Evolutionary conservation across 164 flowering plant genomes (phyloP).

Genomic region (Kingdonia uniflora): DNA sequence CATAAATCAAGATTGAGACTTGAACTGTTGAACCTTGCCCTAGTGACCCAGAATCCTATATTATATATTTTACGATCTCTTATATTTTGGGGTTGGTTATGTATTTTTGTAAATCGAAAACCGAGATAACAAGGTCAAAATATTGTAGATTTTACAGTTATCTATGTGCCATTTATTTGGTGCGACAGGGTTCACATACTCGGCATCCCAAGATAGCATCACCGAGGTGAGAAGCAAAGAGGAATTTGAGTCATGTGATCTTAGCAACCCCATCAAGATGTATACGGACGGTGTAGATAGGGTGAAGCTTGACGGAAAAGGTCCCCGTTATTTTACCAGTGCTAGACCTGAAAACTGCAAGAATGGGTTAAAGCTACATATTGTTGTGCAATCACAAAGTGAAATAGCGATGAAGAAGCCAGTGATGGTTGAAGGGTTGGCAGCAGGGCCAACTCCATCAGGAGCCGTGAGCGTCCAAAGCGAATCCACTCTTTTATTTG

Average conservation of each 20-base stretch:
- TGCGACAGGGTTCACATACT: conserved; percentile 64
- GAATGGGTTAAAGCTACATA: conserved; percentile 58
- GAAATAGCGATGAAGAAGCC: conserved; percentile 1
- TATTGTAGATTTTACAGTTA: no score
- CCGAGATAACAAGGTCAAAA: no score
- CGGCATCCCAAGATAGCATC: conserved; percentile 44
- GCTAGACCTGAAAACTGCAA: conserved; percentile 47
- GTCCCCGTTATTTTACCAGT: conserved; percentile 65
- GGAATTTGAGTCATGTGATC: conserved; percentile 53
- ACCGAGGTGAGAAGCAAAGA: conserved; percentile 51
- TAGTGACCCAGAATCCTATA: no score
- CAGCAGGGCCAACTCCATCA: conserved; percentile 30
- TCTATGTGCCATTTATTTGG: neutral
- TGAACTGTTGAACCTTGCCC: no score
- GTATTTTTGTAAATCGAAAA: no score
- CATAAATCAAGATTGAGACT: no score
- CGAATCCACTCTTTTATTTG: neutral
- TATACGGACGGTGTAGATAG: conserved; percentile 50
- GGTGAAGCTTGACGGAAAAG: conserved; percentile 42
- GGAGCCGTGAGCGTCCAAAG: conserved; percentile 9
- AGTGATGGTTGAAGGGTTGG: conserved; percentile 9
- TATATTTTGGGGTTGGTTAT: no score
- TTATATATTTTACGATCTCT: no score
- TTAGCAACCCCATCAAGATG: conserved; percentile 64
- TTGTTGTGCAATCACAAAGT: conserved; percentile 33